A percentile compares a stretch with the other conserved stretches of the same genome.
These are phyloP conservation scores for Starmera quercuum DNA, from an alignment of 805 yeast species.

Conservation along the genomic window DNA sequence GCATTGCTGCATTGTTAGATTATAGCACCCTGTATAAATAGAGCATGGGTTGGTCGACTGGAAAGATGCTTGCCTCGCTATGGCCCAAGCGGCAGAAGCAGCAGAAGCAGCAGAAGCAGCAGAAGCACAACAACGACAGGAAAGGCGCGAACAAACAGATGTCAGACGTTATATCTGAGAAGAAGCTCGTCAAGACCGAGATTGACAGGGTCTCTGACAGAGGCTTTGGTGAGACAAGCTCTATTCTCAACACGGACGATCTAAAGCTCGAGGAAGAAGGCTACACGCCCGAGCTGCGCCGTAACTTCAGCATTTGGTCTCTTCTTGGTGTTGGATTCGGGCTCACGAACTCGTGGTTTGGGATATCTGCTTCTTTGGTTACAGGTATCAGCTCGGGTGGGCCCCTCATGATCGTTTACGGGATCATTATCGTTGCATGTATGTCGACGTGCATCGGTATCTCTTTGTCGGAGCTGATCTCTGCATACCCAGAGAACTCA, in stretches of 20 bases:
- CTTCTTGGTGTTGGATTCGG: conserved; percentile 54
- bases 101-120: no score
- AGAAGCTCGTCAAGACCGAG: no score
- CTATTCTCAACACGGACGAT: not conserved
- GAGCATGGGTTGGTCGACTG: no score
- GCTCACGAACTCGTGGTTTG: conserved; percentile 54
- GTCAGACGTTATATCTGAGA: no score
- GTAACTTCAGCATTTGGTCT: conserved; percentile 36
- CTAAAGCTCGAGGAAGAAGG: conserved; percentile 1
- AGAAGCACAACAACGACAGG: no score
- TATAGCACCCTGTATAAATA: no score
- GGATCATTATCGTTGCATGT: conserved; percentile 42
- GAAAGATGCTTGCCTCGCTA: no score
- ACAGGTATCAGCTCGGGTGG: conserved; percentile 54
- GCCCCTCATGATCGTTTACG: conserved; percentile 49
- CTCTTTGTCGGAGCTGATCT: conserved; percentile 44
- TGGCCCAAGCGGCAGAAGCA: no score
- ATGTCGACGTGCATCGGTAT: conserved; percentile 41
- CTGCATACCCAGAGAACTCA: conserved; percentile 44
- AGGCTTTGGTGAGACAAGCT: not conserved
- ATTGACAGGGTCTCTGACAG: no score
- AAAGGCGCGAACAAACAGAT: no score
- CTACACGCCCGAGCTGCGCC: conserved; percentile 11
- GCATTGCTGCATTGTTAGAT: no score
- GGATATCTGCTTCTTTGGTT: conserved; percentile 47